A percentile compares a stretch with the other conserved stretches of the same genome.
These are phyloP conservation scores for Sextonia rubra DNA, from an alignment of 164 flowering plant genomes.

Conservation along the genomic window DNA sequence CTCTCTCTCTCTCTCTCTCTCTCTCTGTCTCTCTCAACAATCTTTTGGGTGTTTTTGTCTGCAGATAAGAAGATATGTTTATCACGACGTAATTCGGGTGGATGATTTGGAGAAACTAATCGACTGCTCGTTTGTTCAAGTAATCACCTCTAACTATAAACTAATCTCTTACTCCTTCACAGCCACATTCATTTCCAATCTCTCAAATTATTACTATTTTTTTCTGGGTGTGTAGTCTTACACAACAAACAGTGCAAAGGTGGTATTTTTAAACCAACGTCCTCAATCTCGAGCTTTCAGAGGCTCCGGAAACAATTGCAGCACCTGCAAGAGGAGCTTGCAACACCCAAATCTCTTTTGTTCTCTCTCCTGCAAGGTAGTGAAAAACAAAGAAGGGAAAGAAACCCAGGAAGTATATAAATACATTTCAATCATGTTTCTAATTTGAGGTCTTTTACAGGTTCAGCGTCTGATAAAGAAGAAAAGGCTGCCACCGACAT, in stretches of 20 bases:
- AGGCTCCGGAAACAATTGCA: slow-evolving; percentile 60
- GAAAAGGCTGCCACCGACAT: slow-evolving; percentile 38
- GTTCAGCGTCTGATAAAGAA: slow-evolving; percentile 41
- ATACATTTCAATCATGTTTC: slow-evolving; percentile 11
- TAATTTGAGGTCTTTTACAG: slow-evolving; percentile 25
- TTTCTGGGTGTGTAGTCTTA: slow-evolving; percentile 39
- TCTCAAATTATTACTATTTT: background rate
- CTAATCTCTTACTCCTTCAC: too few species aligned
- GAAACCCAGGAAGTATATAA: background rate
- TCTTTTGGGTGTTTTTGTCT: background rate
- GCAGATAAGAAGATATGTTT: slow-evolving; percentile 82
- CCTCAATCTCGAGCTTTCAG: slow-evolving; percentile 53
- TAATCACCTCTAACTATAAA: slow-evolving; percentile 13
- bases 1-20: background rate
- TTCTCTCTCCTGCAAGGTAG: slow-evolving; percentile 81
- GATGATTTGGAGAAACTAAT: slow-evolving; percentile 65
- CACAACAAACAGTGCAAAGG: slow-evolving; percentile 72
- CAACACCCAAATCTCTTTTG: slow-evolving; percentile 75
- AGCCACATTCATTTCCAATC: too few species aligned
- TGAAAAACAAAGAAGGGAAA: background rate
- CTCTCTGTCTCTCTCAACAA: background rate
- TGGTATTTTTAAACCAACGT: slow-evolving; percentile 69
- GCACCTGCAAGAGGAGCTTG: slow-evolving; percentile 62
- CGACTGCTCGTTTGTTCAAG: slow-evolving; percentile 73
- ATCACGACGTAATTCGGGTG: slow-evolving; percentile 75